Percentiles rank a stretch among this genome's conserved stretches.
These are phyloP conservation scores for Fraxinus paxiana DNA, from an alignment of 305 asterid genomes.

Conservation along the genomic window DNA sequence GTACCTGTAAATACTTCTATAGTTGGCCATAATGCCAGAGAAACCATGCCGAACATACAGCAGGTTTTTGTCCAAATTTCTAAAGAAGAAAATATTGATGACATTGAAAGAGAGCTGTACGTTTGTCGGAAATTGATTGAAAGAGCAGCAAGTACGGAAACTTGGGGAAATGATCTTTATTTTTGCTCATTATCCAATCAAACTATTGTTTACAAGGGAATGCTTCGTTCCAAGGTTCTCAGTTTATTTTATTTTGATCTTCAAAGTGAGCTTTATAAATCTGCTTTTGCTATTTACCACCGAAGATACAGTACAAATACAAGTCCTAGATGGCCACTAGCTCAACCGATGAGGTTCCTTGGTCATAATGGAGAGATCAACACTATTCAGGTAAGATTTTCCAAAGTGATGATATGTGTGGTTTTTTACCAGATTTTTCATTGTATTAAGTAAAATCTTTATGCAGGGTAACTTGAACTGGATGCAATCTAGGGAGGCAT, in stretches of 20 bases:
- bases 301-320: constrained; percentile 97
- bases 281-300: constrained; percentile 94
- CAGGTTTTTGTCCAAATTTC: constrained; percentile 85
- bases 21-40: constrained; percentile 81
- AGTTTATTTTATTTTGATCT: constrained; percentile 86
- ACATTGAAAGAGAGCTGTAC: constrained; percentile 90
- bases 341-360: constrained; percentile 98
- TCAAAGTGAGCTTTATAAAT: constrained; percentile 63
- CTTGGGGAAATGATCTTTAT: constrained; percentile 88
- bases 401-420: constrained; percentile 18
- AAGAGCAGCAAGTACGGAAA: constrained; percentile 56
- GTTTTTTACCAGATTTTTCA: constrained; percentile 20
- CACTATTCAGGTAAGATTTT: constrained; percentile 75
- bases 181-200: constrained; percentile 95
- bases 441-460: constrained; percentile 26
- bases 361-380: constrained; percentile 99
- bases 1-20: constrained; percentile 77
- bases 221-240: constrained; percentile 93
- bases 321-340: constrained; percentile 97
- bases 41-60: constrained; percentile 86
- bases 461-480: constrained; percentile 95
- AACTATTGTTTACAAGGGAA: constrained; percentile 96
- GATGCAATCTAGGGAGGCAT: constrained; percentile 98
- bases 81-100: constrained; percentile 82
- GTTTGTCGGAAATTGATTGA: constrained; percentile 91